Evolutionary conservation across 257 asterid species (phyloP).

Genomic region (Fraxinus americana): DNA sequence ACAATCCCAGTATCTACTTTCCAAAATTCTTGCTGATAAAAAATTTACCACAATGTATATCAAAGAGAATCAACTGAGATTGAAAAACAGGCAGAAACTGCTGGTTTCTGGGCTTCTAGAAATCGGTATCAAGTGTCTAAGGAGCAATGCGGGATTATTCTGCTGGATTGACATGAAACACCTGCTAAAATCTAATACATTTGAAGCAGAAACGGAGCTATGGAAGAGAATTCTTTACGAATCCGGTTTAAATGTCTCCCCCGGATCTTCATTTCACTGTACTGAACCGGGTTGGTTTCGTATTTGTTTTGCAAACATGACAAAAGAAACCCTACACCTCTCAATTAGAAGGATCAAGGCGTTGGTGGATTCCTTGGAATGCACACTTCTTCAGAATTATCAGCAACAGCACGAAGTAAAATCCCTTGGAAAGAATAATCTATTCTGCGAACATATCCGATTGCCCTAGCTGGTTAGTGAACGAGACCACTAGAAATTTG

Average conservation of each 20-base stretch:
- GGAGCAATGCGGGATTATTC: slow-evolving; percentile 41
- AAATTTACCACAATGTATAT: not conserved
- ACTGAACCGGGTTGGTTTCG: slow-evolving; percentile 54
- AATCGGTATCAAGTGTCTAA: slow-evolving; percentile 31
- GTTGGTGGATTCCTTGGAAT: slow-evolving; percentile 18
- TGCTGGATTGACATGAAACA: slow-evolving; percentile 49
- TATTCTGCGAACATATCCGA: too few relatives aligned
- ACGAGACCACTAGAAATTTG: too few relatives aligned
- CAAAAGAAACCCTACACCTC: slow-evolving; percentile 17
- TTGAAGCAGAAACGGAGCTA: slow-evolving; percentile 40
- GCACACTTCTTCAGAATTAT: not conserved
- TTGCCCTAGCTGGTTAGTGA: too few relatives aligned
- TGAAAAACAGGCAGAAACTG: slow-evolving; percentile 24
- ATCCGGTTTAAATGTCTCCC: slow-evolving; percentile 37
- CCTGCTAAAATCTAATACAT: slow-evolving; percentile 8
- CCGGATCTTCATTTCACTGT: slow-evolving; percentile 48
- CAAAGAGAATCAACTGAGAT: slow-evolving; percentile 19
- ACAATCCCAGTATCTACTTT: slow-evolving; percentile 34
- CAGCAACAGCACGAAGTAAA: not conserved
- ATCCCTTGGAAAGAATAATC: not conserved
- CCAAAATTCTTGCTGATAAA: slow-evolving; percentile 31
- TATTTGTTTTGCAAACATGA: slow-evolving; percentile 43
- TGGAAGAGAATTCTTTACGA: slow-evolving; percentile 36
- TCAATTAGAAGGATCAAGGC: slow-evolving; percentile 33
- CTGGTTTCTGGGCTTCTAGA: slow-evolving; percentile 27